A percentile compares a stretch with the other conserved stretches of the same genome.
These are phyloP conservation scores for Ophiostoma australiae DNA, from an alignment of 2,329 filamentous ascomycete species.

Conservation along the genomic window DNA sequence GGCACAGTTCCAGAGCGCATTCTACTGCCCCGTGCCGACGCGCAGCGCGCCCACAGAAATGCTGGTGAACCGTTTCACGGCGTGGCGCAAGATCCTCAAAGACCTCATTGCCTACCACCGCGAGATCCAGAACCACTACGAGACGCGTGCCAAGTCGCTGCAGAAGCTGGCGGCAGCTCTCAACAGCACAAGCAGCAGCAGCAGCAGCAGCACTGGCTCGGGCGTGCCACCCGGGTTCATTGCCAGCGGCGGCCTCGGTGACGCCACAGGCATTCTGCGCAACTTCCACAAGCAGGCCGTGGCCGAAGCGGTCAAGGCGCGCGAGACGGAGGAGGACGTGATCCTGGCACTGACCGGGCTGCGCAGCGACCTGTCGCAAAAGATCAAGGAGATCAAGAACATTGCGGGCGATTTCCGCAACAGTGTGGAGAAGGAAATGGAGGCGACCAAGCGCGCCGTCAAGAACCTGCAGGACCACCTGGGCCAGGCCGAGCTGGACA, in stretches of 20 bases:
- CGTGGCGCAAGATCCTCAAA: conserved; percentile 92
- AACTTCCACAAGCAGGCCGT: conserved; percentile 78
- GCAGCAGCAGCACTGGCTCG: background rate
- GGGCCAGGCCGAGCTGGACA: conserved; percentile 72
- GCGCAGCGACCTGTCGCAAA: conserved; percentile 82
- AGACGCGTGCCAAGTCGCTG: conserved; percentile 74
- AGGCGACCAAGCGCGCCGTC: conserved; percentile 72
- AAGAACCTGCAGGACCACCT: conserved; percentile 76
- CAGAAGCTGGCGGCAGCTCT: conserved; percentile 78
- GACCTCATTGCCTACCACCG: conserved; percentile 91
- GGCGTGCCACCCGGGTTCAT: conserved; percentile 65
- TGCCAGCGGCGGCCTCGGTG: conserved; percentile 74
- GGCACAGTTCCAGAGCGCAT: conserved; percentile 65
- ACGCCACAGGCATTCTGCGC: conserved; percentile 75
- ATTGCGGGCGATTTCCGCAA: conserved; percentile 96
- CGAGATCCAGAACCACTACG: conserved; percentile 85
- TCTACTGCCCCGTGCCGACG: conserved; percentile 85
- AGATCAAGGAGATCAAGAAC: conserved; percentile 97
- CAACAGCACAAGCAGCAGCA: conserved; percentile 64
- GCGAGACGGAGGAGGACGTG: conserved; percentile 86
- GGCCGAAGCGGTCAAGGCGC: conserved; percentile 77
- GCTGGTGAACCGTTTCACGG: conserved; percentile 83
- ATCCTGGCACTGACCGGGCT: conserved; percentile 81
- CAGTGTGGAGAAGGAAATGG: conserved; percentile 91
- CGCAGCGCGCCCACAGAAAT: conserved; percentile 81